Evolutionary conservation across 495 filamentous ascomycete species (phyloP), one percentile per base, ranked within the genome.

Genomic region (Astrocystis sublimbata): DNA sequence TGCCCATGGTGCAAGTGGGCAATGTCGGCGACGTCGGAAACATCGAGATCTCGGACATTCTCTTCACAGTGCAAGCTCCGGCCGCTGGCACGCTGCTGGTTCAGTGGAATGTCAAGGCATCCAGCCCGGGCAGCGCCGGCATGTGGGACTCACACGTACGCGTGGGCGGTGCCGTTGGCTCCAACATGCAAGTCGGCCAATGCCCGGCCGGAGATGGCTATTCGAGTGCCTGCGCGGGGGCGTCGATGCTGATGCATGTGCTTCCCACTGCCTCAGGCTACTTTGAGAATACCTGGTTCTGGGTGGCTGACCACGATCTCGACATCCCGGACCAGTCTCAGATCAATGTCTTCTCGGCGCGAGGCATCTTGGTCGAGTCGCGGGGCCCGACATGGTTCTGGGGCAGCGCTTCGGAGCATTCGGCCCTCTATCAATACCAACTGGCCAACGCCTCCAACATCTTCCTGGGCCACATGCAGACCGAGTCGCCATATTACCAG

Each of bases 121-220:
- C n/a, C 3, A 21, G 8, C 13, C 63, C 61, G 19, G 67, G 65
- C 17, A 43, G 41, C 21, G 41, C 65, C 6, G 68, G 31, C 50
- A 68, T 76, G 62, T 76, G 71, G 71, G 72, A 70, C 47, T 59
- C 62, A n/a, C 71, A 65, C 38, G 49, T 70, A 10, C 54, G 67
- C 0, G 57, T 74, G 12, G 65, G 63, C 2, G 91, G 91, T 17
- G 81, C 83, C 21, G 78, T 78, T 1, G 89, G 90, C 15, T 89
- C 88, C 0, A 71, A 83, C 13, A 72, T 93, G 0, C 85, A 89
- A 70, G 75, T 82, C 6, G 76, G 84, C 58, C 79, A 73, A 6
- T 92, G 89, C 64, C 79, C 72, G 6, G 41, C n/a, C 17, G 6
- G 2, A 4, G 17, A 15, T 7, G 15, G 6, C 15, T 15, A 19